These are phyloP conservation scores for Pseudotsuga menziesii DNA, from an alignment of 75 land plant genomes.

Conservation along the genomic window DNA sequence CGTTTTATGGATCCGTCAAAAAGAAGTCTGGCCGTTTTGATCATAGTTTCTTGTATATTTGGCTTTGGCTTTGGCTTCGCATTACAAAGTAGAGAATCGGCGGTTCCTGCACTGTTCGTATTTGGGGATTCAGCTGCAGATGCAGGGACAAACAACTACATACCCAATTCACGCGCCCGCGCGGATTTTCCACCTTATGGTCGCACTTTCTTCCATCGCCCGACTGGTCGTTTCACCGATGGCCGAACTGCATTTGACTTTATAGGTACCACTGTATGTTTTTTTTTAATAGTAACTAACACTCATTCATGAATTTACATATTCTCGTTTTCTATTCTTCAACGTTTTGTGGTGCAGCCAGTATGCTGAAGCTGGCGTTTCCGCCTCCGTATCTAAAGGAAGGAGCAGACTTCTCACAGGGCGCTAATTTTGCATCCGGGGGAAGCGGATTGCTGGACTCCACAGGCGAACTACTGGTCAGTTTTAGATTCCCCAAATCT, in stretches of 20 bases:
- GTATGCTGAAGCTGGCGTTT: too few relatives aligned
- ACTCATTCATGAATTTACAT: too few relatives aligned
- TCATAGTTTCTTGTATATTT: too few relatives aligned
- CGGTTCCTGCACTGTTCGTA: slow-evolving; percentile 22
- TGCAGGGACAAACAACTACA: slow-evolving; percentile 42
- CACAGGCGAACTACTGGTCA: slow-evolving; percentile 10
- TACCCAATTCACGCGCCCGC: slow-evolving; percentile 24
- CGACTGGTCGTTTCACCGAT: slow-evolving; percentile 51
- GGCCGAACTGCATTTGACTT: slow-evolving; percentile 43
- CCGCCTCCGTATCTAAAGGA: background rate
- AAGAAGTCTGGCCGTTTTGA: too few relatives aligned
- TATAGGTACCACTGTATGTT: slow-evolving; percentile 17
- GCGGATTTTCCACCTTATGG: slow-evolving; percentile 50
- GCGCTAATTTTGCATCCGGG: slow-evolving; percentile 33
- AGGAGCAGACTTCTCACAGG: background rate
- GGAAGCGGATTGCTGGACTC: slow-evolving; percentile 30
- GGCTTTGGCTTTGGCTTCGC: too few relatives aligned
- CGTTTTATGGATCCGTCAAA: too few relatives aligned
- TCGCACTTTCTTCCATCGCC: slow-evolving; percentile 26
- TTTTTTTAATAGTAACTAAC: too few relatives aligned
- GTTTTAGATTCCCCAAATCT: too few relatives aligned
- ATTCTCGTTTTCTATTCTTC: too few relatives aligned
- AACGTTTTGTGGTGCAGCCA: too few relatives aligned
- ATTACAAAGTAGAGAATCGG: too few relatives aligned
- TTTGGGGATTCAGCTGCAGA: slow-evolving; percentile 48